phyloP scores from a whole-genome alignment of 371 early-diverging fungal species.

The Dichotomocladium elegans region DNA sequence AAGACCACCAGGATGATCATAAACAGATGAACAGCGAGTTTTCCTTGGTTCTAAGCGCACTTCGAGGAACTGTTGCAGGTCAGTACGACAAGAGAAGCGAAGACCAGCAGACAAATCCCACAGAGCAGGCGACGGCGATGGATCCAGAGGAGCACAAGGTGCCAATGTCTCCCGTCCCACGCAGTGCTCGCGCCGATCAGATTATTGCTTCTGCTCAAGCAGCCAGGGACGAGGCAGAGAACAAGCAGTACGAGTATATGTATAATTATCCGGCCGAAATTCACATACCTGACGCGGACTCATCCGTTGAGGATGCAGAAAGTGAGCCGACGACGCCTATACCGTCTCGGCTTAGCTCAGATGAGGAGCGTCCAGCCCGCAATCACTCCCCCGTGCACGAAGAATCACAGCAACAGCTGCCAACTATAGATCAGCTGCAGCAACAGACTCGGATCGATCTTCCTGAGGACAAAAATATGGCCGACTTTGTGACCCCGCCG shows the following conservation, averaged over 20 bases:
- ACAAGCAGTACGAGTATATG: constrained; percentile 2
- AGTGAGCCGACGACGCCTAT: constrained; percentile 11
- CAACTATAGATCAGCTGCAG: not conserved
- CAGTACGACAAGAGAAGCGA: not conserved
- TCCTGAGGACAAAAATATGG: constrained; percentile 41
- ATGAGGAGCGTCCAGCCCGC: too few relatives aligned
- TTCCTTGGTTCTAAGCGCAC: constrained; percentile 13
- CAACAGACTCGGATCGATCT: constrained; percentile 2
- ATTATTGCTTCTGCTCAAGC: constrained; percentile 8
- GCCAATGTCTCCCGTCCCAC: not conserved
- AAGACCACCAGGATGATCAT: not conserved
- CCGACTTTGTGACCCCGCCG: constrained; percentile 42
- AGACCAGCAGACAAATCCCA: not conserved
- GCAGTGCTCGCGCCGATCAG: constrained; percentile 6
- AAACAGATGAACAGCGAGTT: constrained; percentile 1
- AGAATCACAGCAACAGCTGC: not conserved
- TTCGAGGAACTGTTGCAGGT: constrained; percentile 11
- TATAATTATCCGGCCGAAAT: not conserved
- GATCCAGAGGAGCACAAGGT: too few relatives aligned
- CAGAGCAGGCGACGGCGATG: not conserved
- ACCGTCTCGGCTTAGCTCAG: constrained; percentile 4
- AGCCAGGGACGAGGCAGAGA: constrained; percentile 2
- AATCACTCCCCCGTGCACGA: too few relatives aligned
- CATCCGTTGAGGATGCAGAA: not conserved
- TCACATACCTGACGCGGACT: not conserved